Percentiles rank a stretch among this genome's conserved stretches.
Conservation (phyloP, 306 rosid genomes). For the Glycine tomentella region DNA sequence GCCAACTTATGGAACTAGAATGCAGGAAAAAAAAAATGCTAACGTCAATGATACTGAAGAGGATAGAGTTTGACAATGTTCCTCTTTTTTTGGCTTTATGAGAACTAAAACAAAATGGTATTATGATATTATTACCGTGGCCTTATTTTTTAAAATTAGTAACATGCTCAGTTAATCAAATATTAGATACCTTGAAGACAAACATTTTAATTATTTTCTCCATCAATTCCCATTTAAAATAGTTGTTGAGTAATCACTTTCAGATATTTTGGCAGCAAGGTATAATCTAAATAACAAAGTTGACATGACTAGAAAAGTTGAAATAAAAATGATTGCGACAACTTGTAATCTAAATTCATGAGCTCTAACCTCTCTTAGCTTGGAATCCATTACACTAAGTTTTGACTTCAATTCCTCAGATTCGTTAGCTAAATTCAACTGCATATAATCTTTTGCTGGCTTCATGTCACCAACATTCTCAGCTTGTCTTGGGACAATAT, state of each 20-base stretch:
- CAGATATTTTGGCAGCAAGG: constrained; percentile 33
- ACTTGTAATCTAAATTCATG: constrained; percentile 34
- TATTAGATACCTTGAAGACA: constrained; percentile 14
- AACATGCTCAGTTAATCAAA: neutral
- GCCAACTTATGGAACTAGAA: constrained; percentile 13
- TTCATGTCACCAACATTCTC: constrained; percentile 53
- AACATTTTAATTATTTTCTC: constrained; percentile 17
- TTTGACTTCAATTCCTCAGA: constrained; percentile 68
- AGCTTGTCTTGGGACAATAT: constrained; percentile 44
- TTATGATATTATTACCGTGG: neutral
- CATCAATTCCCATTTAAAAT: constrained; percentile 2
- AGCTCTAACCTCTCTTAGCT: constrained; percentile 82
- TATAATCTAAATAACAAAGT: constrained; percentile 16
- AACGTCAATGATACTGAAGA: constrained; percentile 15
- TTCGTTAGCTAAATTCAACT: constrained; percentile 55
- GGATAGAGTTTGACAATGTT: constrained; percentile 3
- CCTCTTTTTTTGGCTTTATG: neutral
- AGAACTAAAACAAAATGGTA: constrained; percentile 1
- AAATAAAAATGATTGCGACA: neutral
- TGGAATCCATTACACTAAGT: constrained; percentile 63
- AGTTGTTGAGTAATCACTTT: constrained; percentile 14
- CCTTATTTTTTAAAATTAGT: constrained; percentile 1
- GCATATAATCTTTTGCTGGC: constrained; percentile 47
- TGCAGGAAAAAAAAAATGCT: constrained; percentile 3
- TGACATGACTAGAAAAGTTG: constrained; percentile 32